Conservation (phyloP, 2,329 filamentous ascomycete species). For the Curvularia verruculosa region DNA sequence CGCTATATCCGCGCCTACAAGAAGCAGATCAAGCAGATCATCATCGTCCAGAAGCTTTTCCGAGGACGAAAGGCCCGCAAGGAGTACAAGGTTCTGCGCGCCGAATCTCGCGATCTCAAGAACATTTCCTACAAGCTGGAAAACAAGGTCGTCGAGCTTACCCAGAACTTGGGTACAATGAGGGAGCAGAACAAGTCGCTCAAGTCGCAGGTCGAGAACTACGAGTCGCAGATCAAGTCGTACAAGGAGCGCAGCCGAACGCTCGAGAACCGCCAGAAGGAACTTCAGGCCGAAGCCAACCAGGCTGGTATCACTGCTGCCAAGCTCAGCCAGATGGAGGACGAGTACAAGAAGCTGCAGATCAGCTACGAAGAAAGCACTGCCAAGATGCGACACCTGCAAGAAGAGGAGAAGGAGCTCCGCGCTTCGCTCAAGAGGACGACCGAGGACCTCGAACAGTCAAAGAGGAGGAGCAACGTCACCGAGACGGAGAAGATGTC, state of each 20-base stretch:
- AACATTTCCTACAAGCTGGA: constrained; percentile 99
- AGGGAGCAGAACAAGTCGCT: constrained; percentile 94
- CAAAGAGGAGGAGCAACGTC: constrained; percentile 74
- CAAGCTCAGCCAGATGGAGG: constrained; percentile 87
- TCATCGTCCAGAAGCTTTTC: constrained; percentile 92
- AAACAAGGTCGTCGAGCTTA: constrained; percentile 99
- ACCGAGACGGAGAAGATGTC: constrained; percentile 85
- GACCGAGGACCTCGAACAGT: constrained; percentile 79
- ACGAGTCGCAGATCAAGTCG: constrained; percentile 93
- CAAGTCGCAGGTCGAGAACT: constrained; percentile 87
- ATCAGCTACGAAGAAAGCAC: constrained; percentile 88
- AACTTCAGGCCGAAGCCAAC: constrained; percentile 94
- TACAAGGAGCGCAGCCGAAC: constrained; percentile 93
- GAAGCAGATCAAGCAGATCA: constrained; percentile 85
- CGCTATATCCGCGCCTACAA: constrained; percentile 81
- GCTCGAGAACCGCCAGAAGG: constrained; percentile 86
- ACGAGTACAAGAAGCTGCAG: constrained; percentile 93
- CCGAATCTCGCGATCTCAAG: constrained; percentile 97
- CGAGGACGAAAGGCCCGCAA: constrained; percentile 80
- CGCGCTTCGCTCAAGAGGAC: constrained; percentile 81
- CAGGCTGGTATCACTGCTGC: constrained; percentile 96
- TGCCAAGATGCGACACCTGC: constrained; percentile 87
- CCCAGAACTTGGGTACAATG: constrained; percentile 88
- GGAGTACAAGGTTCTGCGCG: constrained; percentile 87
- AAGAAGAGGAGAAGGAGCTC: constrained; percentile 89